Evolutionary conservation across 306 rosid species (phyloP).

Genomic region (Oxytropis ochrocephala): DNA sequence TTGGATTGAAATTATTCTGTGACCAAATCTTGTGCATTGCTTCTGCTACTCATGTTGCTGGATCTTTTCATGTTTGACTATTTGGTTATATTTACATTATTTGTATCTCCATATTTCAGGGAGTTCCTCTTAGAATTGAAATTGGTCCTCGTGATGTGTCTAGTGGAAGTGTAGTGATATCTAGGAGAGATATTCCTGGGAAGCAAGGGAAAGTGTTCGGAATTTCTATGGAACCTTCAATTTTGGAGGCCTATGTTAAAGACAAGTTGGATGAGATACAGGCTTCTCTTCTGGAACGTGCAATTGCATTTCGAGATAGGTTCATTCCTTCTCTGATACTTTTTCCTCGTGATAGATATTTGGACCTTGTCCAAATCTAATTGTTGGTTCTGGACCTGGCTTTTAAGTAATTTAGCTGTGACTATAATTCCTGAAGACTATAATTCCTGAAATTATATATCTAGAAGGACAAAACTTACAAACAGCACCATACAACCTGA

Average conservation of each 20-base stretch:
- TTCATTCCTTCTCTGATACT: constrained; percentile 18
- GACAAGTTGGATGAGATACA: constrained; percentile 84
- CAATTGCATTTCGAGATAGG: constrained; percentile 87
- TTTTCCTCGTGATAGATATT: not conserved
- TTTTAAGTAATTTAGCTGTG: not conserved
- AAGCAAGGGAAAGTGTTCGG: constrained; percentile 94
- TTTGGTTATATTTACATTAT: not conserved
- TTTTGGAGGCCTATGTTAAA: constrained; percentile 68
- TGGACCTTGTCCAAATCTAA: not conserved
- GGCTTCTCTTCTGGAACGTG: constrained; percentile 58
- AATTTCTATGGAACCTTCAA: constrained; percentile 77
- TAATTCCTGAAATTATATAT: not conserved
- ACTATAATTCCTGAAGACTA: too few species aligned
- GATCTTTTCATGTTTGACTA: not conserved
- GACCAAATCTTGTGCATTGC: not conserved
- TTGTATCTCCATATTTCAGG: constrained; percentile 44
- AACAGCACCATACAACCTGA: too few species aligned
- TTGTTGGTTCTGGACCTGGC: not conserved
- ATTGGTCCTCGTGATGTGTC: constrained; percentile 93
- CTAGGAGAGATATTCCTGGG: constrained; percentile 93
- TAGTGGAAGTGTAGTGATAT: constrained; percentile 77
- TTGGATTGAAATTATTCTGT: not conserved
- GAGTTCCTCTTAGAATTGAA: constrained; percentile 94
- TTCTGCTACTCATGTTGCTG: constrained; percentile 6
- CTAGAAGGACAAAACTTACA: too few species aligned